Evolutionary conservation across 768 basidiomycete genomes (phyloP), one percentile per base, ranked within the genome.

Genomic region (Roridomyces roridus): DNA sequence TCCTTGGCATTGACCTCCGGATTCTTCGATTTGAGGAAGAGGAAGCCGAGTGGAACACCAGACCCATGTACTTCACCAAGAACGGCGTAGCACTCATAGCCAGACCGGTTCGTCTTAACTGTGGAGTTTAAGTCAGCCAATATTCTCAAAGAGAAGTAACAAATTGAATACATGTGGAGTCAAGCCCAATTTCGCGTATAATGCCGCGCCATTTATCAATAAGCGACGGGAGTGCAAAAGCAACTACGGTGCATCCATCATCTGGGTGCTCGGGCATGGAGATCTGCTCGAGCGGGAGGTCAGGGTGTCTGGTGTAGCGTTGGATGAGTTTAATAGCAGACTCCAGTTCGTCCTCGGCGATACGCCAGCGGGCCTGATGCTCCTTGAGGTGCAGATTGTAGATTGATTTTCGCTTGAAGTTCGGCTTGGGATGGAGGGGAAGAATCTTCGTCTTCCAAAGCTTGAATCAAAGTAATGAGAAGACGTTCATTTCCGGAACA

Each of bases 41-140:
- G 14, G 39, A 45, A 65, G 2, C 63, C 69, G 6, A 70, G 29
- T 1, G 69, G 66, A 2, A 69, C 21, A 1, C 65, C 68, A 1
- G 56, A 67, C 11, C 69, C 68, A 25, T 55, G 42, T 4, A 63
- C 67, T 31, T 68, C 67, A 5, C 65, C 65, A 6, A 69, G 60
- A 0, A 65, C 51, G 0, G 64, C 56, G 37, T 57, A 70, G 6
- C 68, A 39, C 51, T 68, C 68, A 36, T 34, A 65, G 21, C 58
- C 55, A 21, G 59, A 31, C 8, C 57, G 43, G 53, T 67, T 69
- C 5, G 68, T 68, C 3, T 64, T 61, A 25, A 46, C 45, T 46
- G 31, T 46, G 4, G 21, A 8, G 17, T 24, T 15, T 24, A 14
- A 18, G 5, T 23, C 14, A 36, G 2, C 14, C 14, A 18, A 48